These are phyloP conservation scores for Flaveria ramosissima DNA, from an alignment of 129 eudicot genomes.

Conservation along the genomic window DNA sequence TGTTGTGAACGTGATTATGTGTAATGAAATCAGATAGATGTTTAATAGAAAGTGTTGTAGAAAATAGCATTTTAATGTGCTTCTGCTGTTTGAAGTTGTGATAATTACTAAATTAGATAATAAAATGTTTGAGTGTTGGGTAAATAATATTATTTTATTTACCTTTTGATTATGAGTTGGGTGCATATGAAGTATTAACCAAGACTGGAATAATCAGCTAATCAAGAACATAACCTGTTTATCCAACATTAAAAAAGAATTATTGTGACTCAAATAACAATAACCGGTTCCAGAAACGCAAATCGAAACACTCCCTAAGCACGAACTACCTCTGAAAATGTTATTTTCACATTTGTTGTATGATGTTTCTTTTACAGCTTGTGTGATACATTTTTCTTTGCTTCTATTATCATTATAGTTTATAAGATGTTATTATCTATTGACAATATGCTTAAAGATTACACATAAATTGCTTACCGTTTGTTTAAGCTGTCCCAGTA, in stretches of 20 bases:
- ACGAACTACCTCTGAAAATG: too few species aligned
- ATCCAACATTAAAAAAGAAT: too few species aligned
- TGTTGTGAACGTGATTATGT: neutral
- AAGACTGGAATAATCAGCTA: too few species aligned
- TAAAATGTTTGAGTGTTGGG: neutral
- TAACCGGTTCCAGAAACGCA: neutral
- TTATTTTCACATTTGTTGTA: too few species aligned
- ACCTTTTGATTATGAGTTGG: too few species aligned
- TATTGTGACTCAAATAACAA: neutral
- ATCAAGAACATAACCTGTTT: too few species aligned
- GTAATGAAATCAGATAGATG: neutral
- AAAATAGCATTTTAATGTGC: neutral
- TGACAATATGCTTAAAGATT: neutral
- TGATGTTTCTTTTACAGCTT: neutral
- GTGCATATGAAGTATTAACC: too few species aligned
- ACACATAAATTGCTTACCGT: slow-evolving; percentile 46
- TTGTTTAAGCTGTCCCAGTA: slow-evolving; percentile 83
- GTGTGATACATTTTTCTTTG: neutral
- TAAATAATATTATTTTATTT: too few species aligned
- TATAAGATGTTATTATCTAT: neutral
- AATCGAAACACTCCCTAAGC: neutral
- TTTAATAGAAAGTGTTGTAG: neutral
- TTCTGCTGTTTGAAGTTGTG: neutral
- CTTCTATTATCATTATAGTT: slow-evolving; percentile 1
- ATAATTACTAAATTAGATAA: neutral